Conservation (phyloP, 164 flowering plant genomes). For the Echeveria elegans region DNA sequence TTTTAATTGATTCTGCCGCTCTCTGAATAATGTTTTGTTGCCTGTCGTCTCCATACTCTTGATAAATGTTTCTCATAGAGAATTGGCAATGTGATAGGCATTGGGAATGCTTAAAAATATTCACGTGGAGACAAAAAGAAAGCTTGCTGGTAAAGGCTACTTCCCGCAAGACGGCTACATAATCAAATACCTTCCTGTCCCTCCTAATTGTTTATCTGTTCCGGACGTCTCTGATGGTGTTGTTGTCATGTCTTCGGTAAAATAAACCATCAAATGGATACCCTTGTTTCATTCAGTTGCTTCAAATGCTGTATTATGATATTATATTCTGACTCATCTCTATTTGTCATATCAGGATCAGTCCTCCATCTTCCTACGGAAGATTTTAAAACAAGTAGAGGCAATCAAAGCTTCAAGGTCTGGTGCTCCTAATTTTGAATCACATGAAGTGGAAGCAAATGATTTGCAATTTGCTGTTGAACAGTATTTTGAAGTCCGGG, state of each 20-base stretch:
- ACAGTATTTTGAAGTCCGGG: slow-evolving; percentile 67
- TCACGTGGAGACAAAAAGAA: slow-evolving; percentile 53
- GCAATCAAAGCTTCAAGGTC: slow-evolving; percentile 67
- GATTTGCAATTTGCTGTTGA: slow-evolving; percentile 62
- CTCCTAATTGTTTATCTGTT: slow-evolving; percentile 90
- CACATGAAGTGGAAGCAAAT: slow-evolving; percentile 73
- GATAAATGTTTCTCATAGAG: background rate
- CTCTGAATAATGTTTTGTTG: background rate
- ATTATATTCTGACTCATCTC: background rate
- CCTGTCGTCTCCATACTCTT: background rate
- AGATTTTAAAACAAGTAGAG: slow-evolving; percentile 68
- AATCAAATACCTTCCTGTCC: slow-evolving; percentile 66
- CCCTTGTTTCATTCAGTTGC: background rate
- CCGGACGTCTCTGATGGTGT: slow-evolving; percentile 86
- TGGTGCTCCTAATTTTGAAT: slow-evolving; percentile 73
- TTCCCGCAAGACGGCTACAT: slow-evolving; percentile 78
- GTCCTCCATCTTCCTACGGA: slow-evolving; percentile 54
- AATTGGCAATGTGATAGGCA: slow-evolving; percentile 34
- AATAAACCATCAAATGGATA: slow-evolving; percentile 10
- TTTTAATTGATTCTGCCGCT: background rate
- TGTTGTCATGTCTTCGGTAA: slow-evolving; percentile 71
- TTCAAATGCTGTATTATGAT: background rate
- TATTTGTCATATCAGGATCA: slow-evolving; percentile 45
- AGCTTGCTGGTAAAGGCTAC: slow-evolving; percentile 58
- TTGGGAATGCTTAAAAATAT: slow-evolving; percentile 54